A percentile compares a stretch with the other conserved stretches of the same genome.
Evolutionary conservation across 164 flowering plant genomes (phyloP).

Genomic region (Saururus chinensis): DNA sequence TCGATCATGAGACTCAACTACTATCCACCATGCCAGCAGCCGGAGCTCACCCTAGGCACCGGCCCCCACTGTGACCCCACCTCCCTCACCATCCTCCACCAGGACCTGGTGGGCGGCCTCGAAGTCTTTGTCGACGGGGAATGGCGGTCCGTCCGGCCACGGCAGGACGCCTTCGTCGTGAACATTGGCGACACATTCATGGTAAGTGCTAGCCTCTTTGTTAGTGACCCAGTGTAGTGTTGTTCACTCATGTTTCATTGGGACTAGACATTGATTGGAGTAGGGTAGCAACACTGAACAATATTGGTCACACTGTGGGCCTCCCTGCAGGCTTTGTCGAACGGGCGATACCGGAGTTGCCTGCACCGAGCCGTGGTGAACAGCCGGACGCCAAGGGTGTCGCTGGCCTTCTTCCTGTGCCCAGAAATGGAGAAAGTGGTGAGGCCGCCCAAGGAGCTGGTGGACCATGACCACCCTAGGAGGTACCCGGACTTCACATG

Average conservation of each 20-base stretch:
- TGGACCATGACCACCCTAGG: conserved; percentile 40
- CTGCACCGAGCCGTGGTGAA: conserved; percentile 86
- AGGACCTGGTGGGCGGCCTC: conserved; percentile 69
- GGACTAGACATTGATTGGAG: not conserved
- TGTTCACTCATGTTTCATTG: not conserved
- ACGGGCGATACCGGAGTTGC: conserved; percentile 69
- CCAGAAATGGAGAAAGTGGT: conserved; percentile 63
- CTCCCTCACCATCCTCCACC: conserved; percentile 80
- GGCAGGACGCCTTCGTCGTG: conserved; percentile 54
- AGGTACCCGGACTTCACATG: conserved; percentile 78
- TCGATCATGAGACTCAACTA: conserved; percentile 80
- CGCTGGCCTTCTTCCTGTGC: conserved; percentile 73
- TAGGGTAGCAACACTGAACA: not conserved
- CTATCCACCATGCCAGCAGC: conserved; percentile 74
- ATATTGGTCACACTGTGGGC: not conserved
- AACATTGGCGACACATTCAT: conserved; percentile 87
- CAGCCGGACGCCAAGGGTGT: conserved; percentile 48
- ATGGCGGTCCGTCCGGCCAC: conserved; percentile 57
- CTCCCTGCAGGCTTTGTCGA: conserved; percentile 55
- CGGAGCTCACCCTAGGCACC: conserved; percentile 66
- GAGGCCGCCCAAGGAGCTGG: conserved; percentile 48
- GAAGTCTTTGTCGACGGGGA: conserved; percentile 58
- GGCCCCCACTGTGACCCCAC: conserved; percentile 92
- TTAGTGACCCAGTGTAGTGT: not conserved
- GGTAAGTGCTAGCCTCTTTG: conserved; percentile 28